Conservation (phyloP, 1,139 yeast genomes). For the Pichia inconspicua region DNA sequence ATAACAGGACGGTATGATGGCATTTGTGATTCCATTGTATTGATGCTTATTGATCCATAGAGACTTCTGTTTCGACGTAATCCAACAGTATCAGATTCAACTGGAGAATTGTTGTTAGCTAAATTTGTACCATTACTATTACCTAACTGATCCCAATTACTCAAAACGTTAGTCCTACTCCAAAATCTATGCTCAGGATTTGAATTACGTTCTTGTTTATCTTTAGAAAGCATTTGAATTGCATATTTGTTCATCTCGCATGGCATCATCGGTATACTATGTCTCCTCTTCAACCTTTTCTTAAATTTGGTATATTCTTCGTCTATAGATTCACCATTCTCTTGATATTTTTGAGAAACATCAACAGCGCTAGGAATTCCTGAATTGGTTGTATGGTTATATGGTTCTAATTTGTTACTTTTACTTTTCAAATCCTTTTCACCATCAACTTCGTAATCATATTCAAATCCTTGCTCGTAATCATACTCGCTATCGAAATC, state of each 20-base stretch:
- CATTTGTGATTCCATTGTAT: slow-evolving; percentile 2
- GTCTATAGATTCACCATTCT: slow-evolving; percentile 2
- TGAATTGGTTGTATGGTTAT: slow-evolving; percentile 7
- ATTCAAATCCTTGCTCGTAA: slow-evolving; percentile 17
- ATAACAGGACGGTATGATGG: background rate
- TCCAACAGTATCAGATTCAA: background rate
- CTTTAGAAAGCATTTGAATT: slow-evolving; percentile 17
- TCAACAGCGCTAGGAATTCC: slow-evolving; percentile 3
- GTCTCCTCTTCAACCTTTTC: slow-evolving; percentile 23
- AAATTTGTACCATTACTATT: background rate
- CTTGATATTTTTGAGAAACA: background rate
- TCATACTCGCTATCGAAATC: slow-evolving; percentile 15
- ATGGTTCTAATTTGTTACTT: background rate
- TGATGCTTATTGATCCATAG: slow-evolving; percentile 7
- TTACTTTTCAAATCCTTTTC: background rate
- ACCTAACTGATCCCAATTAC: background rate
- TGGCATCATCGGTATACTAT: slow-evolving; percentile 25
- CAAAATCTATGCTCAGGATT: slow-evolving; percentile 3
- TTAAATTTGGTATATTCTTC: slow-evolving; percentile 16
- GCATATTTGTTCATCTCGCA: slow-evolving; percentile 22
- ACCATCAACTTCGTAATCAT: slow-evolving; percentile 14
- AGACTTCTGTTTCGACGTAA: slow-evolving; percentile 7
- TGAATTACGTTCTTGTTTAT: background rate
- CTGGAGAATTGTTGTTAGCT: background rate
- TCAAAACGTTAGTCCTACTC: slow-evolving; percentile 3